Base-by-base conservation (phyloP, 2,329 filamentous ascomycete species). In the Coniochaeta sp. region DNA sequence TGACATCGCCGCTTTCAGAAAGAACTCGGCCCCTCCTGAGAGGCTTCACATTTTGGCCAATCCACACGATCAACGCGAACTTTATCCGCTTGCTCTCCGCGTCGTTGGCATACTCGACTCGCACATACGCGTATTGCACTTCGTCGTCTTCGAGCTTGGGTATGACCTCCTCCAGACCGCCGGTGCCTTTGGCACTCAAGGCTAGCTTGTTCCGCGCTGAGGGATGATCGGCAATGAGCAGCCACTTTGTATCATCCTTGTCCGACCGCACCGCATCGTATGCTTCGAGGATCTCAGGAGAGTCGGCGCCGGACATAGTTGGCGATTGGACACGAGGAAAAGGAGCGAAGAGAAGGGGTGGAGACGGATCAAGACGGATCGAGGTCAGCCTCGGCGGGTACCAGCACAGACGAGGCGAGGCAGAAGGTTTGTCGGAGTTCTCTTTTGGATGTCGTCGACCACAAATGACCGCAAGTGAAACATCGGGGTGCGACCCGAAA, bases 21-120 rank as follows among this genome's bases (percentile, higher is more conserved):
- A 81, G 84, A 64, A 88, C 86, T 65, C 86, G 80, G 11, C 86
- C 87, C 72, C 88, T 88, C 66, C 86, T 81, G 87, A 89, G 89
- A 61, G 89, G 81, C 73, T 83, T 84, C 1, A 85, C 86, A 62
- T 74, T 71, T 71, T 81, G 78, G 70, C 87, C 87, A 71, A 88
- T 88, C 87, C 87, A 90, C 64, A 88, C 80, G 34, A 89, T 74
- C 57, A 90, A 78, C 57, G 77, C 81, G 69, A 89, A 89, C 75
- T 90, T 90, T 69, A 88, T 82, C 40, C 87, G 78, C 69, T 77
- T 86, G 73, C 80, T 84, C 77, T 90, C 87, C 64, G 83, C 83
- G 72, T 90, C 87, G 75, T 89, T 89, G 70, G 86, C 86, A 72
- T 89, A 85, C 76, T 89, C 85, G 71, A 88, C 76, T 33, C 85